phyloP scores from a whole-genome alignment of 495 filamentous ascomycete species.

The Hapsidospora chrysogenum region DNA sequence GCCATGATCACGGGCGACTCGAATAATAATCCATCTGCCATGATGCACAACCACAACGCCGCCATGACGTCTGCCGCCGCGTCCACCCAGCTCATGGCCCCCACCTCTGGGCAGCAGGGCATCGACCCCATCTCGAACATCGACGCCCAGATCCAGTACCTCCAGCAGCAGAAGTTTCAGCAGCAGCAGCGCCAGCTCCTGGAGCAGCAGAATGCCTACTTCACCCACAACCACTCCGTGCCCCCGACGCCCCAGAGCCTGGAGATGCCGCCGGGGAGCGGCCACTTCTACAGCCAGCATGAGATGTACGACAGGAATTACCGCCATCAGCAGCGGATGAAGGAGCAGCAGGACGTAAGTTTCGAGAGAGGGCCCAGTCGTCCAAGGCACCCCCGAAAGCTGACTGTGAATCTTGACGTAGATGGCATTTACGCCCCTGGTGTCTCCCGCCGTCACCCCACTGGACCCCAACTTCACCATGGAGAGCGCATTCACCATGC shows the following conservation, averaged over 20 bases:
- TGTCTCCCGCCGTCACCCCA: slow-evolving; percentile 88
- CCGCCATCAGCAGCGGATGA: slow-evolving; percentile 33
- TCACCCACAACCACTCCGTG: slow-evolving; percentile 44
- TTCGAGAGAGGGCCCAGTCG: not conserved
- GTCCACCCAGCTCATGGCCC: slow-evolving; percentile 24
- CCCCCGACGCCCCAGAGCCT: slow-evolving; percentile 90
- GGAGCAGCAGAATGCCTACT: slow-evolving; percentile 34
- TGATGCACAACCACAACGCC: slow-evolving; percentile 28
- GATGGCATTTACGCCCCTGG: slow-evolving; percentile 86
- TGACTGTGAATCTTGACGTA: slow-evolving; percentile 14
- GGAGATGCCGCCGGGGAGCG: slow-evolving; percentile 56
- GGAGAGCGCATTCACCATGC: slow-evolving; percentile 64
- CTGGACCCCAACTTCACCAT: slow-evolving; percentile 66
- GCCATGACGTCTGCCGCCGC: slow-evolving; percentile 27
- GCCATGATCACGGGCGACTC: slow-evolving; percentile 33
- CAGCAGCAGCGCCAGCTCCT: slow-evolving; percentile 37
- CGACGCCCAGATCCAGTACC: slow-evolving; percentile 44
- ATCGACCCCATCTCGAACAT: slow-evolving; percentile 29
- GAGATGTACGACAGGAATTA: slow-evolving; percentile 51
- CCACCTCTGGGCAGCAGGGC: slow-evolving; percentile 15
- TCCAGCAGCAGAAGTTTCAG: slow-evolving; percentile 41
- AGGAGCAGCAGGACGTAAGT: slow-evolving; percentile 69
- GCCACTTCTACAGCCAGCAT: slow-evolving; percentile 40
- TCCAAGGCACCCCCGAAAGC: slow-evolving; percentile 3
- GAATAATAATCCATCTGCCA: slow-evolving; percentile 16